Evolutionary conservation across 2,329 filamentous ascomycete genomes (phyloP).

Genomic region (Geosmithia flava): DNA sequence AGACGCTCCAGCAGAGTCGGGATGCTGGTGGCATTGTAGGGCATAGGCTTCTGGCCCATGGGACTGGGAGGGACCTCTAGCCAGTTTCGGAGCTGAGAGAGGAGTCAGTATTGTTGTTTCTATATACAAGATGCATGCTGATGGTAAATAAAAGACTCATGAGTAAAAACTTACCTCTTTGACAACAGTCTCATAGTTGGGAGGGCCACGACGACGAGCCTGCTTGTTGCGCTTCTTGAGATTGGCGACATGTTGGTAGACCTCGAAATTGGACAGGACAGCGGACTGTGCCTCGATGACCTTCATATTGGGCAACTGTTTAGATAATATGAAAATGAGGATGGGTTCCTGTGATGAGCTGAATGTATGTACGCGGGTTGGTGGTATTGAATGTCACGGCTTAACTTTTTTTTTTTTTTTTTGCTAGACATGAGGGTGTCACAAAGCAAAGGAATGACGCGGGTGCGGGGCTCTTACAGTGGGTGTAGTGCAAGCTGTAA

Average conservation of each 20-base stretch:
- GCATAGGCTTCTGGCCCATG: slow-evolving; percentile 38
- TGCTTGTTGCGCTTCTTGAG: slow-evolving; percentile 39
- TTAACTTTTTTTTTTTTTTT: no score
- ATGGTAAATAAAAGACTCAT: not conserved
- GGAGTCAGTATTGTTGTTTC: not conserved
- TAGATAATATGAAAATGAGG: not conserved
- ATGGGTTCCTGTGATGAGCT: no score
- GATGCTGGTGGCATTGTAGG: slow-evolving; percentile 41
- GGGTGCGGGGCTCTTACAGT: no score
- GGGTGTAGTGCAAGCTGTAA: no score
- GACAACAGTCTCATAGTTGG: slow-evolving; percentile 48
- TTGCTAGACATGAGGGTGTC: no score
- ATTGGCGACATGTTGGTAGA: slow-evolving; percentile 51
- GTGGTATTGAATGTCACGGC: no score
- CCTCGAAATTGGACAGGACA: slow-evolving; percentile 61
- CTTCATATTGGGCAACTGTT: slow-evolving; percentile 38
- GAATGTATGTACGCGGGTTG: no score
- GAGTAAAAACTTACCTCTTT: slow-evolving; percentile 43
- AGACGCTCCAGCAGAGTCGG: slow-evolving; percentile 40
- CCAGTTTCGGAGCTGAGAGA: slow-evolving; percentile 1
- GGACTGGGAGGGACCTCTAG: slow-evolving; percentile 29
- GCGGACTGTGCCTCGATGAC: slow-evolving; percentile 60
- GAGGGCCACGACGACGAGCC: slow-evolving; percentile 33
- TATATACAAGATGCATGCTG: not conserved
- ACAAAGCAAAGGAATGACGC: no score